Base-by-base conservation (phyloP, 768 basidiomycete species). In the Scleroderma citrinum region DNA sequence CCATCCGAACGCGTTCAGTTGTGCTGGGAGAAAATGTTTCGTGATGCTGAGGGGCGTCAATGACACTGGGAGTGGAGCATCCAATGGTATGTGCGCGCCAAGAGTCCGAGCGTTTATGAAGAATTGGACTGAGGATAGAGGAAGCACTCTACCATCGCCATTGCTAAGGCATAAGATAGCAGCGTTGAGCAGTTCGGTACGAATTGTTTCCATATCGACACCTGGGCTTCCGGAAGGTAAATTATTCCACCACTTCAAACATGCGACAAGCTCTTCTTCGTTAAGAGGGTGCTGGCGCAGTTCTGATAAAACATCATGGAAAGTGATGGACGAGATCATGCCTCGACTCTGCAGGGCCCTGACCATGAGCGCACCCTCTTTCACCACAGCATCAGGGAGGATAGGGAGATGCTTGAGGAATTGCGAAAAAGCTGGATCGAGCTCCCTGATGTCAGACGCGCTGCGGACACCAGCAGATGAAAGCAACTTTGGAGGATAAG, bases 331-430 rank as follows among this genome's bases (percentile, higher is more conserved):
- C 45, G 81, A 81, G 17, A 97, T 73, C 67, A 92, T 69, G 3
- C 77, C 79, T 36, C 81, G 73, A 32, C 69, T 68, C 47, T 83
- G 79, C 10, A 96, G 67, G 4, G 77, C 63, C 26, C 75, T 71
- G 20, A 94, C 69, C 66, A 90, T 83, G 3, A 62, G 56, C n/a
- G 73, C 63, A 2, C 85, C 83, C 12, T 76, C 77, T 3, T 69
- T 63, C 24, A 82, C 57, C 12, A 91, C 66, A 4, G 78, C 70
- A 1, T 79, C 72, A 0, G 91, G 83, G 8, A 97, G 60, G 29
- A 87, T 76, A 0, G 94, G 85, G 14, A 95, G 71, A 36, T 81
- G 71, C 55, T 85, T 87, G 47, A 98, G 67, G 64, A 97, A 99
- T 3, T 70, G 75, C 2, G 78, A 62, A 52, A 96, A 82, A 3